A percentile compares a stretch with the other conserved stretches of the same genome.
These are phyloP conservation scores for Barbarea vulgaris DNA, from an alignment of 345 rosid genomes.

Conservation along the genomic window DNA sequence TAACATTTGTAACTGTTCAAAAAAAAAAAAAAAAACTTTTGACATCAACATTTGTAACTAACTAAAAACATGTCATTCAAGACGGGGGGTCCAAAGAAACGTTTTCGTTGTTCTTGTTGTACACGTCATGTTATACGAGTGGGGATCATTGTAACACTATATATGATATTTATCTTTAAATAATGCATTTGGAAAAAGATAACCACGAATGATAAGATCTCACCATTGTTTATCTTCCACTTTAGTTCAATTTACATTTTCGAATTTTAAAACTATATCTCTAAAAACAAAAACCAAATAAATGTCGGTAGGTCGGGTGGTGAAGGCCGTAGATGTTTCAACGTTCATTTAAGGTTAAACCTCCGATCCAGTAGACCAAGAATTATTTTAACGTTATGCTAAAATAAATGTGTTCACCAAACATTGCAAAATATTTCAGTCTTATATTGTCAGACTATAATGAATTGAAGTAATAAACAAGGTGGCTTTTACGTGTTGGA, in stretches of 20 bases:
- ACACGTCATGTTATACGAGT: neutral
- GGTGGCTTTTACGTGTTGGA: neutral
- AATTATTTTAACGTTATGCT: neutral
- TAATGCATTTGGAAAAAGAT: too few relatives aligned
- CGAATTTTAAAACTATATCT: neutral
- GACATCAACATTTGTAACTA: neutral
- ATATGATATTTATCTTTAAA: too few relatives aligned
- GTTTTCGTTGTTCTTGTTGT: neutral
- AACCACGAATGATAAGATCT: too few relatives aligned
- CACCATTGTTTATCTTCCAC: too few relatives aligned
- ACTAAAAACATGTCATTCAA: neutral
- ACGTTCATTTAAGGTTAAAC: conserved; percentile 10
- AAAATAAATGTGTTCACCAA: conserved; percentile 19
- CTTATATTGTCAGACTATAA: conserved; percentile 1
- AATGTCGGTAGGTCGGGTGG: conserved; percentile 8
- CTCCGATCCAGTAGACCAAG: conserved; percentile 2
- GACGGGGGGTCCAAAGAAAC: neutral
- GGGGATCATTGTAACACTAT: neutral
- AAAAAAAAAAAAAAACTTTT: neutral
- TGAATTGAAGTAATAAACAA: neutral
- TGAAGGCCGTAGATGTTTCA: conserved; percentile 5
- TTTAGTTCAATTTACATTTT: neutral
- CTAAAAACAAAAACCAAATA: neutral
- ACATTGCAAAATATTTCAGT: neutral
- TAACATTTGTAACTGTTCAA: neutral